These are phyloP conservation scores for Gossypium australe DNA, from an alignment of 345 rosid species.

Conservation along the genomic window DNA sequence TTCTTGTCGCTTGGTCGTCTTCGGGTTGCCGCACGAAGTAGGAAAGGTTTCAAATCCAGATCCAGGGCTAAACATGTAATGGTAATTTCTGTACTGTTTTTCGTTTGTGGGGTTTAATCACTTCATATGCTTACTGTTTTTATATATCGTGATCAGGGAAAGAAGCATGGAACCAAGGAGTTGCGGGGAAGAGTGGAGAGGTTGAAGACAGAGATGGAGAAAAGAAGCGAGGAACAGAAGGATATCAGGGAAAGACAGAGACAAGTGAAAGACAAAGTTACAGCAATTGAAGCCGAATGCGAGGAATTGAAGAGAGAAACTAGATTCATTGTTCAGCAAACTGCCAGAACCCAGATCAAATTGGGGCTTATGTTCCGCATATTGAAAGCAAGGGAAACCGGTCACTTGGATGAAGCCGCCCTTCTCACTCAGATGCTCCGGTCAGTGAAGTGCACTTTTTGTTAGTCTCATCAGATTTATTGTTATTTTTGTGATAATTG, in stretches of 20 bases:
- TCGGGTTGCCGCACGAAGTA: not conserved
- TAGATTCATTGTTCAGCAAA: conserved; percentile 9
- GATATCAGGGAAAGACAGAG: conserved; percentile 8
- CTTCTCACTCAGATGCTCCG: not conserved
- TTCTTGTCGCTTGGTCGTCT: not conserved
- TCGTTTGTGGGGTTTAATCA: not conserved
- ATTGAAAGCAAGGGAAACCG: conserved; percentile 1
- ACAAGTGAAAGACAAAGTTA: conserved; percentile 5
- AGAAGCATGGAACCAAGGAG: too few species aligned
- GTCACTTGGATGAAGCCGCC: not conserved
- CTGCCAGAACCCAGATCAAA: not conserved
- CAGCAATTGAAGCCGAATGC: not conserved
- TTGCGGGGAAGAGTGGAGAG: not conserved
- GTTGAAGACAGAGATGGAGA: conserved; percentile 2
- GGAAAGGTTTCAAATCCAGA: not conserved
- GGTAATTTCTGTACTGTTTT: not conserved
- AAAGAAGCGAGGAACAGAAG: not conserved
- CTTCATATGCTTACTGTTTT: too few species aligned
- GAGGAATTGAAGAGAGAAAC: conserved; percentile 4
- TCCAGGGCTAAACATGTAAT: not conserved
- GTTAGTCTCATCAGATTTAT: not conserved
- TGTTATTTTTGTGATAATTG: not conserved
- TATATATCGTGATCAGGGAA: not conserved
- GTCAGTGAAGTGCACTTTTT: not conserved
- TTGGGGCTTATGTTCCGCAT: conserved; percentile 12